Conservation (phyloP, 2,329 filamentous ascomycete genomes). For the Rasamsonia emersonii region DNA sequence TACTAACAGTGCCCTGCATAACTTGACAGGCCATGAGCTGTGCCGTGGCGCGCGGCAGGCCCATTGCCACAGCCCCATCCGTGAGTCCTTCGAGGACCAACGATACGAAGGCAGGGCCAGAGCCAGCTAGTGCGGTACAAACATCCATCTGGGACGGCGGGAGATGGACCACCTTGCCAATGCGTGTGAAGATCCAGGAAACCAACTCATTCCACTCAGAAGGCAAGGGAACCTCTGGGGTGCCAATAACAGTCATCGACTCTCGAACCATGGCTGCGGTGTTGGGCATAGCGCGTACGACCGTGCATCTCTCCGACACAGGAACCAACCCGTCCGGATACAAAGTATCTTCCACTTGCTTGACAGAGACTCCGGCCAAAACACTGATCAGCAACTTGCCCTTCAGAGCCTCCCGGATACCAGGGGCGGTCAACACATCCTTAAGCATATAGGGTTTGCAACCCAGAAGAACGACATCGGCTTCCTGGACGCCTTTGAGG, state of each 20-base stretch:
- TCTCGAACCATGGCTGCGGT: slow-evolving; percentile 70
- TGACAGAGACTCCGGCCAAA: slow-evolving; percentile 64
- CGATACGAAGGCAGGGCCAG: slow-evolving; percentile 53
- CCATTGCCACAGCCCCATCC: slow-evolving; percentile 56
- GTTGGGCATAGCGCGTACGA: slow-evolving; percentile 79
- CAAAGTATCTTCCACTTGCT: slow-evolving; percentile 58
- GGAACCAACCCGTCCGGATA: slow-evolving; percentile 44
- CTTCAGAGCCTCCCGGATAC: slow-evolving; percentile 62
- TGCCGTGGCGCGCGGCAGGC: slow-evolving; percentile 50
- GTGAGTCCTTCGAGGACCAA: slow-evolving; percentile 52
- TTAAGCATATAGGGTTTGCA: slow-evolving; percentile 73
- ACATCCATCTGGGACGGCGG: slow-evolving; percentile 48
- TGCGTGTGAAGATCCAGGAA: slow-evolving; percentile 49
- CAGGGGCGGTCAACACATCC: slow-evolving; percentile 57
- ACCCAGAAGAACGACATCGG: slow-evolving; percentile 66
- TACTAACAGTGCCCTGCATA: slow-evolving; percentile 50
- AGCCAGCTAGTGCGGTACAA: slow-evolving; percentile 51
- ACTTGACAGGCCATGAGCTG: slow-evolving; percentile 55
- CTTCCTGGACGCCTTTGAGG: slow-evolving; percentile 54
- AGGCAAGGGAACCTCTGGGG: slow-evolving; percentile 39
- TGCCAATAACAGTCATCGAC: slow-evolving; percentile 73
- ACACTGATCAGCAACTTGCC: slow-evolving; percentile 79
- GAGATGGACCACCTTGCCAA: slow-evolving; percentile 41
- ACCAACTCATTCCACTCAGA: slow-evolving; percentile 36
- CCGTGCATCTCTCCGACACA: slow-evolving; percentile 30